Percentiles rank a stretch among this genome's conserved stretches.
These are phyloP conservation scores for Podospora australis DNA, from an alignment of 495 filamentous ascomycete species.

Conservation along the genomic window DNA sequence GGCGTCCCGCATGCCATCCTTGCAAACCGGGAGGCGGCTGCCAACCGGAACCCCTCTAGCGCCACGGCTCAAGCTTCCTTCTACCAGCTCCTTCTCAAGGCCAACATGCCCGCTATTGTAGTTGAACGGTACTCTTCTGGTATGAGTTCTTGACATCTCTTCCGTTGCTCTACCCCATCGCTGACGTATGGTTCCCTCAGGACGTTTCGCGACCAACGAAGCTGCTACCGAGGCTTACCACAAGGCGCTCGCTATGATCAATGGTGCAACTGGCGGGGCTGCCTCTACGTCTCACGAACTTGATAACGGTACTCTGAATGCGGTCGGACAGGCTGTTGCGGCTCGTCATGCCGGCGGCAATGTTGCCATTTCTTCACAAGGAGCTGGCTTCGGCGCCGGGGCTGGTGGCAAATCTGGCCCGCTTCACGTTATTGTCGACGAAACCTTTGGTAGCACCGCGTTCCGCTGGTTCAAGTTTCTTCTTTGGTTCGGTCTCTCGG, in stretches of 20 bases:
- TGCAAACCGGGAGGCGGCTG: constrained; percentile 65
- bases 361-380: constrained; percentile 45
- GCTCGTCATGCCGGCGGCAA: constrained; percentile 65
- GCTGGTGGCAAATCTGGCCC: constrained; percentile 57
- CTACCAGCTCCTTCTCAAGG: constrained; percentile 82
- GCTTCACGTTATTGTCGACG: constrained; percentile 93
- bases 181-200: constrained; percentile 5
- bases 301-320: constrained; percentile 50
- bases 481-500: constrained; percentile 65
- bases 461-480: constrained; percentile 91
- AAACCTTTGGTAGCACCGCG: constrained; percentile 66
- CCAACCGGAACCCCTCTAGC: constrained; percentile 84
- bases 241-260: constrained; percentile 63
- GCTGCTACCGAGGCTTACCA: constrained; percentile 67
- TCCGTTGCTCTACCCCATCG: background rate
- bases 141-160: constrained; percentile 3
- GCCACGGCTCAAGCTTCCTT: constrained; percentile 85
- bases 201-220: constrained; percentile 69
- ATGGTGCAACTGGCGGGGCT: constrained; percentile 31
- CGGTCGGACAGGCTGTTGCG: constrained; percentile 80
- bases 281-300: constrained; percentile 26
- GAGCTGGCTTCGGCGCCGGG: constrained; percentile 42
- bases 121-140: constrained; percentile 82
- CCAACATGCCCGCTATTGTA: constrained; percentile 87
- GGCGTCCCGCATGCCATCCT: constrained; percentile 42